phyloP scores from a whole-genome alignment of 2,329 filamentous ascomycete species.

The Nannizziopsis barbatae region DNA sequence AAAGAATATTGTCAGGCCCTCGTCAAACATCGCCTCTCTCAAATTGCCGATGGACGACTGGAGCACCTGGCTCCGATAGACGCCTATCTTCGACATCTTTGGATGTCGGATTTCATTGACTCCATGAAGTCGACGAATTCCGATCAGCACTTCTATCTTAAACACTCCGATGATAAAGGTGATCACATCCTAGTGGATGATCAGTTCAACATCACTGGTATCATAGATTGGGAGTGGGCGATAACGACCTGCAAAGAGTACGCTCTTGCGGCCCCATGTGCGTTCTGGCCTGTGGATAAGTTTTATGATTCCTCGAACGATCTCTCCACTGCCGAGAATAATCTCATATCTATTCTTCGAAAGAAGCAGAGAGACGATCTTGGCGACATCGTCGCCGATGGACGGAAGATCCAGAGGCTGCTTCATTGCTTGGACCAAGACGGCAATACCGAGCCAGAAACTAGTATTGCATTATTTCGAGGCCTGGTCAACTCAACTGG shows the following conservation, averaged over 20 bases:
- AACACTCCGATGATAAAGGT: conserved; percentile 40
- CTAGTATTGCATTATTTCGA: neutral
- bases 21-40: conserved; percentile 23
- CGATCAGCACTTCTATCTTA: conserved; percentile 33
- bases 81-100: neutral
- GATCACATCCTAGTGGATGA: conserved; percentile 41
- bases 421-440: neutral
- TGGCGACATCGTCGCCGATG: conserved; percentile 17
- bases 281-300: conserved; percentile 32
- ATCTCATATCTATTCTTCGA: conserved; percentile 27
- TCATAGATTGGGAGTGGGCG: conserved; percentile 41
- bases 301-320: conserved; percentile 33
- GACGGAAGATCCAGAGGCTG: neutral
- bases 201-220: conserved; percentile 38
- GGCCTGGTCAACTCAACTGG: neutral
- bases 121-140: neutral
- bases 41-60: conserved; percentile 20
- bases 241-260: conserved; percentile 25
- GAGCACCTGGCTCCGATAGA: conserved; percentile 23
- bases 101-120: neutral
- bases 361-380: conserved; percentile 29
- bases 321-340: conserved; percentile 30
- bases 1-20: conserved; percentile 27
- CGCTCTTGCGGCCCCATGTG: conserved; percentile 36
- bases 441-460: neutral